Evolutionary conservation across 1,284 basidiomycete species (phyloP).

Genomic region (Ustilago curta): DNA sequence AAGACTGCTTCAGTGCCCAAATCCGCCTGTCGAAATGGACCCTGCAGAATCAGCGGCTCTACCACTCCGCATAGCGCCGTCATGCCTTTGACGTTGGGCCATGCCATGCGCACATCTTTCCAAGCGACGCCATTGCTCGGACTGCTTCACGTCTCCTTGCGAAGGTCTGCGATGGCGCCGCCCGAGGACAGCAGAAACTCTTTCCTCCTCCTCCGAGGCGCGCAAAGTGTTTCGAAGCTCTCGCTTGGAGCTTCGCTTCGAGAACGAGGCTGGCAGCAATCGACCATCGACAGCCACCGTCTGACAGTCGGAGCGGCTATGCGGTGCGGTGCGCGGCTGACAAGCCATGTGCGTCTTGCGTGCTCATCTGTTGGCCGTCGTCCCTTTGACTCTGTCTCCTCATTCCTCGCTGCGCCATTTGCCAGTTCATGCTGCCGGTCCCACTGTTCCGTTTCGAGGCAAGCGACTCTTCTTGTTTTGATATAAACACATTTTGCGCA

Average conservation of each 20-base stretch:
- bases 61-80: conserved; percentile 14
- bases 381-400: background rate
- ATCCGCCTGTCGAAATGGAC: conserved; percentile 12
- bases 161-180: too few relatives aligned
- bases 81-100: conserved; percentile 1
- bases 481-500: too few relatives aligned
- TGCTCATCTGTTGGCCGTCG: background rate
- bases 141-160: too few relatives aligned
- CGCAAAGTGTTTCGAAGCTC: background rate
- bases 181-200: background rate
- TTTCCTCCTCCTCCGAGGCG: background rate
- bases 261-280: conserved; percentile 20
- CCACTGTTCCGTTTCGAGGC: too few relatives aligned
- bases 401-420: background rate
- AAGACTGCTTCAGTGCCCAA: conserved; percentile 4
- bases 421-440: too few relatives aligned
- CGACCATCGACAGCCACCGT: conserved; percentile 22
- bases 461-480: too few relatives aligned
- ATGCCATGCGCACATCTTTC: too few relatives aligned
- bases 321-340: conserved; percentile 9
- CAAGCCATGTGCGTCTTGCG: conserved; percentile 23
- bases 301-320: background rate
- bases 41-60: conserved; percentile 27
- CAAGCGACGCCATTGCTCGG: background rate
- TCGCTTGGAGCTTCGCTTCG: conserved; percentile 14